Conservation (phyloP, 768 basidiomycete genomes). For the Mycena filopes region DNA sequence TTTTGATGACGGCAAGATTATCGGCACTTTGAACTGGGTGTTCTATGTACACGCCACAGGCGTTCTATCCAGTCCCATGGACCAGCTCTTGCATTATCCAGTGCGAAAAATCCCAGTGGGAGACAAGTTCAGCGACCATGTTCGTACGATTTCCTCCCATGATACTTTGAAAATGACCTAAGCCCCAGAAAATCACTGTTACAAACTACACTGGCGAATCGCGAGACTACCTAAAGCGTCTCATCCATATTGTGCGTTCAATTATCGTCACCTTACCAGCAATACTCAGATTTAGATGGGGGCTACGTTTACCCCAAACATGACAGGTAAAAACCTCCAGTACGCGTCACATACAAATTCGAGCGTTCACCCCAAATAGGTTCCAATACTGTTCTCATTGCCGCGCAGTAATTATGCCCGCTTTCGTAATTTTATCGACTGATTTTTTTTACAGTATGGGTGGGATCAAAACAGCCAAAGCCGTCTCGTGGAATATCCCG, state of each 20-base stretch:
- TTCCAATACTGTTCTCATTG: constrained; percentile 82
- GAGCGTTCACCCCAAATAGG: constrained; percentile 84
- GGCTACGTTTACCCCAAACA: constrained; percentile 82
- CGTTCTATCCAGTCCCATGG: constrained; percentile 68
- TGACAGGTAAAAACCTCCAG: no score
- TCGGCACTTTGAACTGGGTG: constrained; percentile 87
- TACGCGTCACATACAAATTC: no score
- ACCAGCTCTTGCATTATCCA: constrained; percentile 88
- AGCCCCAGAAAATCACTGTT: constrained; percentile 75
- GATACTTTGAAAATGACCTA: background rate
- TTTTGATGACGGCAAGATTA: constrained; percentile 61
- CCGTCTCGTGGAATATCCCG: constrained; percentile 83
- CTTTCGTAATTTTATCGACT: background rate
- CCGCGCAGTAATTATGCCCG: constrained; percentile 74
- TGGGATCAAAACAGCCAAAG: constrained; percentile 76
- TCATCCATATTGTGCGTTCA: constrained; percentile 75
- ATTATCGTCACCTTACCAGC: no score
- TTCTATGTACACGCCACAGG: constrained; percentile 80
- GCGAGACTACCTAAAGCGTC: constrained; percentile 87
- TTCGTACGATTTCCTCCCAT: constrained; percentile 46
- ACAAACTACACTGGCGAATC: constrained; percentile 91
- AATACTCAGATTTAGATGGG: no score
- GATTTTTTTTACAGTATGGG: constrained; percentile 44
- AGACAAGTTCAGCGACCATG: constrained; percentile 65
- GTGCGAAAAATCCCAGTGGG: constrained; percentile 70